Conservation (phyloP, 2,329 filamentous ascomycete species). For the Malbranchea zuffiana region DNA sequence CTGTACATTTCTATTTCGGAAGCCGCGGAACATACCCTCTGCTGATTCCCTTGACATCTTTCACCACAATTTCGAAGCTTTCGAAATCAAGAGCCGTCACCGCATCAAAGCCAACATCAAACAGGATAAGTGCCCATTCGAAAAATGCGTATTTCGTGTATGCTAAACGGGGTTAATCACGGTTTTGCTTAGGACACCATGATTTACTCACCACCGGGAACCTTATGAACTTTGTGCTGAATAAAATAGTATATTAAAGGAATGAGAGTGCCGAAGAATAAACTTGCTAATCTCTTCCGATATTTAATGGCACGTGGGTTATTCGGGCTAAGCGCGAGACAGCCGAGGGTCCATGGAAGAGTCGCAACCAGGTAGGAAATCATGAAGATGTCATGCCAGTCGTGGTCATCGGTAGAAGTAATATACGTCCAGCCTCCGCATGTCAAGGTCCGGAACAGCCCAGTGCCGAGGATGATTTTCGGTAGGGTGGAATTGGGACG, state of each 20-base stretch:
- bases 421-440: conserved; percentile 98
- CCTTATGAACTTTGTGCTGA: conserved; percentile 91
- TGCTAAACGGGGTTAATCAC: conserved; percentile 43
- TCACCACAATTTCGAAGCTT: conserved; percentile 75
- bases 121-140: conserved; percentile 88
- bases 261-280: conserved; percentile 84
- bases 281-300: conserved; percentile 68
- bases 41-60: conserved; percentile 78
- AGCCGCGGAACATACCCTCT: conserved; percentile 98
- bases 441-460: conserved; percentile 77
- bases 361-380: conserved; percentile 94
- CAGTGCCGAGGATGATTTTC: conserved; percentile 67
- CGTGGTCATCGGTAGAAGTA: conserved; percentile 93
- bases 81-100: conserved; percentile 88
- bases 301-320: conserved; percentile 77
- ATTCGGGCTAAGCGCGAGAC: conserved; percentile 73
- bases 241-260: conserved; percentile 95
- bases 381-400: conserved; percentile 99
- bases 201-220: conserved; percentile 66
- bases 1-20: conserved; percentile 65
- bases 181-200: conserved; percentile 13
- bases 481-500: conserved; percentile 64
- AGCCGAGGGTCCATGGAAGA: conserved; percentile 88
- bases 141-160: conserved; percentile 98
- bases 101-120: conserved; percentile 93